A percentile compares a stretch with the other conserved stretches of the same genome.
These are phyloP conservation scores for Rubroshorea leprosula DNA, from an alignment of 345 rosid genomes.

Conservation along the genomic window DNA sequence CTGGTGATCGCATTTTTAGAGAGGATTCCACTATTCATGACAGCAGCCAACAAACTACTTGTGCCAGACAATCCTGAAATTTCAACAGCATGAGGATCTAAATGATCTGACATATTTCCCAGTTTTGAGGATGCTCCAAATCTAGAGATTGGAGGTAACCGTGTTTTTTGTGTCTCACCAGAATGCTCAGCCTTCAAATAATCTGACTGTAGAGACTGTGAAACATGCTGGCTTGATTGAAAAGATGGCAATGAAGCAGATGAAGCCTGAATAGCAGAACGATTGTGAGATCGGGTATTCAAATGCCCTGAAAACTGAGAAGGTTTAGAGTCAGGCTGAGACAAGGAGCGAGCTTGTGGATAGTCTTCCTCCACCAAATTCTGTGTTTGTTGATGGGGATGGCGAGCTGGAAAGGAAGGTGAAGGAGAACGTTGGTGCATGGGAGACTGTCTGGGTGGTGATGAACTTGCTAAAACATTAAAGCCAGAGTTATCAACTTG, in stretches of 20 bases:
- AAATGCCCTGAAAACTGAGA: conserved; percentile 42
- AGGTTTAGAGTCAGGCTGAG: conserved; percentile 46
- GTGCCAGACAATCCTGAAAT: conserved; percentile 42
- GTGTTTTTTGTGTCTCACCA: conserved; percentile 34
- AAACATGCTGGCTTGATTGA: conserved; percentile 25
- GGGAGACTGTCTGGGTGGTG: conserved; percentile 47
- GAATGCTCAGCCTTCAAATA: too few relatives aligned
- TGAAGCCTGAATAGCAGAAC: conserved; percentile 20
- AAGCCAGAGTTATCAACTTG: conserved; percentile 33
- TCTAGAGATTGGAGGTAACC: conserved; percentile 28
- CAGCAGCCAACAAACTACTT: conserved; percentile 66
- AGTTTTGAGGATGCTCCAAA: conserved; percentile 24
- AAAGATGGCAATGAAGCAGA: conserved; percentile 24
- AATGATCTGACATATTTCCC: conserved; percentile 31
- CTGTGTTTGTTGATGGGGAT: conserved; percentile 25
- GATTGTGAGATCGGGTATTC: conserved; percentile 22
- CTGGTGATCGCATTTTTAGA: conserved; percentile 29
- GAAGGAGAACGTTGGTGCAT: conserved; percentile 36
- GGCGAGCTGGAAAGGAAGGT: conserved; percentile 23
- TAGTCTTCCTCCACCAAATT: conserved; percentile 31
- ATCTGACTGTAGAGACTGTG: too few relatives aligned
- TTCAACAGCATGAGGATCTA: conserved; percentile 32
- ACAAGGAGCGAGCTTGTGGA: conserved; percentile 30
- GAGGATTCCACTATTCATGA: conserved; percentile 69
- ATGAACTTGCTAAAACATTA: conserved; percentile 34